Evolutionary conservation across 164 flowering plant genomes (phyloP).

Genomic region (Echeveria elegans): DNA sequence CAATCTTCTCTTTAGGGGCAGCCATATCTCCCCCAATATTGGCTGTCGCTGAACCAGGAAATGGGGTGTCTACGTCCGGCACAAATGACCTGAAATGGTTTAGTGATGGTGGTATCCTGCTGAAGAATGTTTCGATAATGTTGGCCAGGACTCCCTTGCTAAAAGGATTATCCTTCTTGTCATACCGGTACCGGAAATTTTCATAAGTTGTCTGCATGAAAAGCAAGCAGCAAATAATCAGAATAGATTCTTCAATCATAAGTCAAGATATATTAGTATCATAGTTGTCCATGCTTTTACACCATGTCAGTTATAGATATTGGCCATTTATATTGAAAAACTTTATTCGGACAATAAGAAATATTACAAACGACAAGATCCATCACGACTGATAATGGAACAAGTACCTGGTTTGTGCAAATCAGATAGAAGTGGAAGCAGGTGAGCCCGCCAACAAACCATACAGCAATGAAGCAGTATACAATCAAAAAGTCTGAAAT

Average conservation of each 20-base stretch:
- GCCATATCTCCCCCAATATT: slow-evolving; percentile 19
- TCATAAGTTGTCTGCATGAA: slow-evolving; percentile 82
- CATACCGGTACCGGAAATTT: slow-evolving; percentile 87
- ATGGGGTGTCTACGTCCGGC: slow-evolving; percentile 28
- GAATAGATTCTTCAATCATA: background rate
- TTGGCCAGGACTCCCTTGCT: slow-evolving; percentile 32
- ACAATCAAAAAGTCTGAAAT: slow-evolving; percentile 55
- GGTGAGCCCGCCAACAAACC: slow-evolving; percentile 97
- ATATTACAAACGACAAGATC: background rate
- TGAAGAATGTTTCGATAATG: slow-evolving; percentile 35
- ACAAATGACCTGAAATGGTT: slow-evolving; percentile 50
- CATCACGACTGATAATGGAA: background rate
- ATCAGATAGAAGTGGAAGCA: slow-evolving; percentile 72
- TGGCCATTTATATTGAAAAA: background rate
- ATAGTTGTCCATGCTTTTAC: background rate
- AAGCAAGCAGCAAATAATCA: slow-evolving; percentile 1
- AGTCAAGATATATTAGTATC: background rate
- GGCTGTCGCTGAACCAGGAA: slow-evolving; percentile 13
- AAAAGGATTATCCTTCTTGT: slow-evolving; percentile 77
- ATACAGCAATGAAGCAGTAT: slow-evolving; percentile 79
- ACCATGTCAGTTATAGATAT: background rate
- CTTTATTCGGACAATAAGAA: background rate
- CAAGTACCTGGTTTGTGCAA: background rate
- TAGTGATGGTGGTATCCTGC: slow-evolving; percentile 54
- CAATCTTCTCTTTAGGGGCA: slow-evolving; percentile 50